phyloP scores from a whole-genome alignment of 257 asterid species.

The Solanum clarkiae region DNA sequence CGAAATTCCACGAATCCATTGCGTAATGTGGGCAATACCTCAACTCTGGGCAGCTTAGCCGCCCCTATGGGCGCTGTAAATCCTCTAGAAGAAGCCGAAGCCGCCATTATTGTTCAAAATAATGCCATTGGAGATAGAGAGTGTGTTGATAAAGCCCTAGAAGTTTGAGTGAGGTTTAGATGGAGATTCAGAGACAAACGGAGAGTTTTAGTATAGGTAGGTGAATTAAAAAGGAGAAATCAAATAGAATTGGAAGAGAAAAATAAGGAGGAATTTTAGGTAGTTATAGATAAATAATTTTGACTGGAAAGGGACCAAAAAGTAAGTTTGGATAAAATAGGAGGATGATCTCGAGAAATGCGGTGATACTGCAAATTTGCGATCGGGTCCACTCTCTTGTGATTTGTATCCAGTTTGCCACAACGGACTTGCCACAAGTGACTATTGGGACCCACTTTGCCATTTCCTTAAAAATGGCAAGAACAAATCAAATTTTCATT shows the following conservation, averaged over 20 bases:
- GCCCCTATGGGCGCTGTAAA: conserved; percentile 26
- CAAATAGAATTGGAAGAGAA: not conserved
- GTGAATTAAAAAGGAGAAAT: not conserved
- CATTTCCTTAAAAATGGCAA: not conserved
- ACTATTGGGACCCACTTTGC: not conserved
- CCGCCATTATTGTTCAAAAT: conserved; percentile 22
- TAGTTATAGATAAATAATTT: not conserved
- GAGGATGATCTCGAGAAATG: not conserved
- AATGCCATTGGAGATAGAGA: conserved; percentile 10
- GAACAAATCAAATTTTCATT: too few relatives aligned
- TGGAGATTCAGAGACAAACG: conserved; percentile 8
- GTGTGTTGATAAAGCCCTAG: not conserved
- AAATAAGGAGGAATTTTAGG: not conserved
- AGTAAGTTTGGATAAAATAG: not conserved
- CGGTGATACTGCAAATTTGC: not conserved
- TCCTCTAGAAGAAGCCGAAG: conserved; percentile 41
- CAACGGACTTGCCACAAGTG: conserved; percentile 1
- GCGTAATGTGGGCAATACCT: conserved; percentile 6
- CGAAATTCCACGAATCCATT: conserved; percentile 22
- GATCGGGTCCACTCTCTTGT: not conserved
- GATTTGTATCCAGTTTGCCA: not conserved
- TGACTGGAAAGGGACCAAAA: not conserved
- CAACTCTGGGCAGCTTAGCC: conserved; percentile 18
- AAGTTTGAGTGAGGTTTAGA: not conserved
- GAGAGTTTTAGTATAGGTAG: not conserved